phyloP scores from a whole-genome alignment of 1,284 basidiomycete species.

The Naganishia albida region DNA sequence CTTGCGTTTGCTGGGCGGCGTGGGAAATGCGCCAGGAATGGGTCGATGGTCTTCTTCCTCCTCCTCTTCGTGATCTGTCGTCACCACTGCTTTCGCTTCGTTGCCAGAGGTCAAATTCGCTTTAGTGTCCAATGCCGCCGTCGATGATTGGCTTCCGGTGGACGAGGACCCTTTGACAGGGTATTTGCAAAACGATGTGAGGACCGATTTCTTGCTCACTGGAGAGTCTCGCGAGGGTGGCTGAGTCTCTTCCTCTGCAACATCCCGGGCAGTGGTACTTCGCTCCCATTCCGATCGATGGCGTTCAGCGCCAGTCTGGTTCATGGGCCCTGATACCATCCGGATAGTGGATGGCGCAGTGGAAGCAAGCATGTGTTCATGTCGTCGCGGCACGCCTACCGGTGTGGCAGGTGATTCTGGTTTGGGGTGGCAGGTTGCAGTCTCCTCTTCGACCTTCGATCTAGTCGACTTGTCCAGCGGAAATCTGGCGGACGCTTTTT shows the following conservation, averaged over 20 bases:
- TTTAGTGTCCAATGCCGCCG: too few relatives aligned
- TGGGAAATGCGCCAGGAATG: slow-evolving; percentile 21
- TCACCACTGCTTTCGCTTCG: too few relatives aligned
- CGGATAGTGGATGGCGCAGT: slow-evolving; percentile 10
- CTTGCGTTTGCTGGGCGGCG: slow-evolving; percentile 9
- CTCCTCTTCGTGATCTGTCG: not conserved
- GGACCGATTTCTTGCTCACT: not conserved
- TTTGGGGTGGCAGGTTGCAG: not conserved
- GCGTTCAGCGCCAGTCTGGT: too few relatives aligned
- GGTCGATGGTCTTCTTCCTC: slow-evolving; percentile 5
- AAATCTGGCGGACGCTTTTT: not conserved
- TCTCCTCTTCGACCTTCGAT: not conserved
- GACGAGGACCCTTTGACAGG: slow-evolving; percentile 8
- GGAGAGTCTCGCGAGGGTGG: not conserved
- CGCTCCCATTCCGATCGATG: too few relatives aligned
- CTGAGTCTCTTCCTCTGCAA: not conserved
- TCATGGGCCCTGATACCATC: not conserved
- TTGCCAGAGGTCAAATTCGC: too few relatives aligned
- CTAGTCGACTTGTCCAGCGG: not conserved
- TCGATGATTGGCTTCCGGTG: too few relatives aligned
- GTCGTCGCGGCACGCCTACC: slow-evolving; percentile 8
- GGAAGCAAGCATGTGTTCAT: slow-evolving; percentile 13
- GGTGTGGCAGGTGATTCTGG: not conserved
- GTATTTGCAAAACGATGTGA: slow-evolving; percentile 18
- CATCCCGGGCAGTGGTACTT: not conserved